phyloP scores from a whole-genome alignment of 148 eudicot genomes.

The Rhododendron griersonianum region DNA sequence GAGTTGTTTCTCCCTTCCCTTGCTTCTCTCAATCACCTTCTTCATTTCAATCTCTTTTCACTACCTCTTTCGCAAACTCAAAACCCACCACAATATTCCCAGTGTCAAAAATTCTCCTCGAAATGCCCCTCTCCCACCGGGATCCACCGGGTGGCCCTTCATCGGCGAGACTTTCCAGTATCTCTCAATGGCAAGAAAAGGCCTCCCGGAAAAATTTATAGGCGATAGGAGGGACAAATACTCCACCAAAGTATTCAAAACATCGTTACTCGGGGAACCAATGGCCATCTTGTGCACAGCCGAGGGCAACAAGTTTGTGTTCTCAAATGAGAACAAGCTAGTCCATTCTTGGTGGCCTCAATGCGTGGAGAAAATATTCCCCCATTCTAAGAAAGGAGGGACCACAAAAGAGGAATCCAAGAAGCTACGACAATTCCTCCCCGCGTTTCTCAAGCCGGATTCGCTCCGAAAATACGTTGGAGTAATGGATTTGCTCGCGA shows the following conservation, averaged over 20 bases:
- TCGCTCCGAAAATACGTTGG: background rate
- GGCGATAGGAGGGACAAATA: constrained; percentile 7
- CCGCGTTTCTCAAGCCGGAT: constrained; percentile 17
- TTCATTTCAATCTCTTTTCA: background rate
- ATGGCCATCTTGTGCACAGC: constrained; percentile 17
- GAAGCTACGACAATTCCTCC: constrained; percentile 15
- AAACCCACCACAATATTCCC: background rate
- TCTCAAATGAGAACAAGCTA: constrained; percentile 13
- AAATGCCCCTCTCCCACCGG: constrained; percentile 6
- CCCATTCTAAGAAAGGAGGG: constrained; percentile 1
- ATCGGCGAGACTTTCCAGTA: constrained; percentile 17
- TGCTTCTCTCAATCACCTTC: background rate
- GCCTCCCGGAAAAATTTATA: constrained; percentile 13
- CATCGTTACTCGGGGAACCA: constrained; percentile 10
- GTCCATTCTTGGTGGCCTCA: constrained; percentile 18
- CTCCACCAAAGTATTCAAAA: constrained; percentile 17
- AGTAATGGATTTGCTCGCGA: constrained; percentile 14
- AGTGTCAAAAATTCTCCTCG: background rate
- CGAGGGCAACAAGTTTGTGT: constrained; percentile 19
- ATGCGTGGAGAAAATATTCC: constrained; percentile 18
- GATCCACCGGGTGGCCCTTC: constrained; percentile 16
- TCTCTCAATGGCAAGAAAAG: constrained; percentile 10
- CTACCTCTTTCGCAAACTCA: background rate
- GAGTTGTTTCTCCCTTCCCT: background rate
- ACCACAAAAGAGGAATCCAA: constrained; percentile 18